Conservation (phyloP, 176 grass and related monocot species). For the Oryza nivara region DNA sequence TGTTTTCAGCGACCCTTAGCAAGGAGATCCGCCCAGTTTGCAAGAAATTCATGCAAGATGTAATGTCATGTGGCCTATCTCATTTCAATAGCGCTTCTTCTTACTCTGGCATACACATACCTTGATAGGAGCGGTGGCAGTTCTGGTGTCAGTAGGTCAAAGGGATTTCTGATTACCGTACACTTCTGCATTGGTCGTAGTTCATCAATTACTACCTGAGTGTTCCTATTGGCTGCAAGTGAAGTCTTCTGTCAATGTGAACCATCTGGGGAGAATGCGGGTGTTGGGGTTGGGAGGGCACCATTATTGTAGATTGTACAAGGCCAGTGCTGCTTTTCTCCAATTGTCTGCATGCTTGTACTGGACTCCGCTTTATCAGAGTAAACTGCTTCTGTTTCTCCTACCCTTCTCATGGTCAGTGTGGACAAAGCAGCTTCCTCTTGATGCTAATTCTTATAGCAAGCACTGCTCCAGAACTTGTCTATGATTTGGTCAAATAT, state of each 20-base stretch:
- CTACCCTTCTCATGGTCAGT: conserved; percentile 37
- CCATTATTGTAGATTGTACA: conserved; percentile 21
- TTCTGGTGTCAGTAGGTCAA: conserved; percentile 32
- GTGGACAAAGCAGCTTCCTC: conserved; percentile 38
- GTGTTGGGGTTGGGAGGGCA: conserved; percentile 25
- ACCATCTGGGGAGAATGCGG: background rate
- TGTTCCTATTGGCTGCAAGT: conserved; percentile 16
- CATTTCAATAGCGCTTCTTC: conserved; percentile 36
- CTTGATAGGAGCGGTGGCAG: conserved; percentile 25
- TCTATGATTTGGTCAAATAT: background rate
- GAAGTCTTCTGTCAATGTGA: conserved; percentile 31
- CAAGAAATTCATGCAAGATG: conserved; percentile 99
- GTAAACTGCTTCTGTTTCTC: conserved; percentile 42
- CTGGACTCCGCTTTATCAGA: conserved; percentile 25
- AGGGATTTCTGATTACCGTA: conserved; percentile 19
- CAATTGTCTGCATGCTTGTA: conserved; percentile 14
- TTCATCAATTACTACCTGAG: conserved; percentile 25
- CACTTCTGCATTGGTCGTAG: background rate
- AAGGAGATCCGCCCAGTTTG: conserved; percentile 96
- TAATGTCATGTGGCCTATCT: conserved; percentile 75
- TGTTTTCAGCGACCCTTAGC: conserved; percentile 99
- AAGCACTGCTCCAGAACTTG: conserved; percentile 38
- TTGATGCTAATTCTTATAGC: conserved; percentile 16
- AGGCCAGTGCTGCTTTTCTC: conserved; percentile 20
- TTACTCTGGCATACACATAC: conserved; percentile 26